phyloP scores from a whole-genome alignment of 2,329 filamentous ascomycete genomes.

The Talaromyces sp. region DNA sequence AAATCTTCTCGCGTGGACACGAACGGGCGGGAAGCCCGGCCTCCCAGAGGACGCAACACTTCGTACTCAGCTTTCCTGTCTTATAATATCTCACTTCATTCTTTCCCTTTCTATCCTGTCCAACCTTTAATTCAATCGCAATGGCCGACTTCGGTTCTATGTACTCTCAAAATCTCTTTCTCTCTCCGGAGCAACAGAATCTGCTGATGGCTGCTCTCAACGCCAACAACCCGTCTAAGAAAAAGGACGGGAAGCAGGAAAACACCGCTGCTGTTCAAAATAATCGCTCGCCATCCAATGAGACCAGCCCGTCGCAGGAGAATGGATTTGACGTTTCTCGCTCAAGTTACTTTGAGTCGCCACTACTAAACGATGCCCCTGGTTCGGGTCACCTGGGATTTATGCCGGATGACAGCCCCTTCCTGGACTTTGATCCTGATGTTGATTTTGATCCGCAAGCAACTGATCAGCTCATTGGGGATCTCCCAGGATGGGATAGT shows the following conservation, averaged over 20 bases:
- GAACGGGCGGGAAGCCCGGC: slow-evolving; percentile 31
- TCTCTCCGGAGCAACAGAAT: slow-evolving; percentile 71
- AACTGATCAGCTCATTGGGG: slow-evolving; percentile 67
- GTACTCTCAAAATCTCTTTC: slow-evolving; percentile 54
- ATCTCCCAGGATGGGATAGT: slow-evolving; percentile 50
- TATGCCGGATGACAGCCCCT: slow-evolving; percentile 65
- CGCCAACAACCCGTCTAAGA: slow-evolving; percentile 52
- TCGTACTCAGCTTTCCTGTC: not conserved
- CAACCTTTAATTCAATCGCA: slow-evolving; percentile 1
- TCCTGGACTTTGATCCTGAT: slow-evolving; percentile 74
- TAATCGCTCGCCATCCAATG: slow-evolving; percentile 5
- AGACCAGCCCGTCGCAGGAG: slow-evolving; percentile 22
- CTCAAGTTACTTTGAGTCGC: slow-evolving; percentile 25
- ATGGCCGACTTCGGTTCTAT: slow-evolving; percentile 36
- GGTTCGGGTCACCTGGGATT: slow-evolving; percentile 48
- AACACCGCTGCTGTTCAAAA: not conserved
- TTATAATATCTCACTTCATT: not conserved
- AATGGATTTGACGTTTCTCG: slow-evolving; percentile 32
- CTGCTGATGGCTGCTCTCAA: slow-evolving; percentile 70
- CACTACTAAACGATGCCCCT: slow-evolving; percentile 26
- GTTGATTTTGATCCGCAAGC: slow-evolving; percentile 66
- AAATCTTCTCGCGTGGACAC: slow-evolving; percentile 9
- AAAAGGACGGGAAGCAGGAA: slow-evolving; percentile 18
- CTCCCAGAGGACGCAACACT: not conserved
- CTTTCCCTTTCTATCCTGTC: not conserved